Conservation (phyloP, 1,139 yeast species). For the Pichia norvegensis region DNA sequence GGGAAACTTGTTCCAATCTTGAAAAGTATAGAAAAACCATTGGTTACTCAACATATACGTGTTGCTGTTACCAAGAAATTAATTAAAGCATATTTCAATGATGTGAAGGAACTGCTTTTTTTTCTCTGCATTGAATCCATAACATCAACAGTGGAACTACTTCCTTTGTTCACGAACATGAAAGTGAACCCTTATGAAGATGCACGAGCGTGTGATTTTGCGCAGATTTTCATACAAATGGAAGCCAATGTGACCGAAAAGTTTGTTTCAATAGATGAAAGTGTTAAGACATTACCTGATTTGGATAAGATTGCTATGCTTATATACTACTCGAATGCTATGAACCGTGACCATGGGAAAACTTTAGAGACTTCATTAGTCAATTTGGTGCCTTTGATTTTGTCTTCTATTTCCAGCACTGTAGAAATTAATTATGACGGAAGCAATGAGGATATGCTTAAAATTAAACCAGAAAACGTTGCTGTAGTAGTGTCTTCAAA, state of each 20-base stretch:
- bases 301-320: background rate
- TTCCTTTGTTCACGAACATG: background rate
- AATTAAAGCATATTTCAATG: background rate
- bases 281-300: background rate
- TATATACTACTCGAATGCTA: background rate
- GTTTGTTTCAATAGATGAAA: background rate
- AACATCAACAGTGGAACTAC: background rate
- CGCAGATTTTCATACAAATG: background rate
- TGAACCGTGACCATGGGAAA: background rate
- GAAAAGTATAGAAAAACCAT: background rate
- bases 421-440: background rate
- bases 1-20: background rate
- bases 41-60: background rate
- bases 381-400: background rate
- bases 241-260: background rate
- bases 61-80: background rate
- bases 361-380: background rate
- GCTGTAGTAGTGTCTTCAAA: background rate
- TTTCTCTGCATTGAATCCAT: background rate
- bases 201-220: background rate
- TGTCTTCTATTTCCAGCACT: background rate
- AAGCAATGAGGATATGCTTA: background rate
- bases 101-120: background rate
- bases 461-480: background rate
- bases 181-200: background rate